phyloP scores from a whole-genome alignment of 495 filamentous ascomycete genomes.

The Penicillium goetzii region DNA sequence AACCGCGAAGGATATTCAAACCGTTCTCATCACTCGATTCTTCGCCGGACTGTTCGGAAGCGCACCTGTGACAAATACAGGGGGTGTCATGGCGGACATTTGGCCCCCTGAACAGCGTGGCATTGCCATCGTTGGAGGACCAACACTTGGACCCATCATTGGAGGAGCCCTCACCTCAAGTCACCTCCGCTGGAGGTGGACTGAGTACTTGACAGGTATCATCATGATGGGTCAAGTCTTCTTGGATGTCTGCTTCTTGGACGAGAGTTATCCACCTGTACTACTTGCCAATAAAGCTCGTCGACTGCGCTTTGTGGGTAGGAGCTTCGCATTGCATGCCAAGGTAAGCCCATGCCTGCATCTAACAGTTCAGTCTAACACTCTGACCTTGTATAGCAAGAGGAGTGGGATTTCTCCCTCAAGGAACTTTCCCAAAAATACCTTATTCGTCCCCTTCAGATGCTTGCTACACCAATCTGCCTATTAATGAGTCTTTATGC shows the following conservation, averaged over 20 bases:
- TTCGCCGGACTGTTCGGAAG: conserved; percentile 69
- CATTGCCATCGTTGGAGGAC: conserved; percentile 57
- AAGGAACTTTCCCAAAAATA: conserved; percentile 43
- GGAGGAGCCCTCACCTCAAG: conserved; percentile 44
- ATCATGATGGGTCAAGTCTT: conserved; percentile 34
- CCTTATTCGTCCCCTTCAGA: conserved; percentile 45
- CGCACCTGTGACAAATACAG: conserved; percentile 69
- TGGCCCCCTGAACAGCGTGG: conserved; percentile 59
- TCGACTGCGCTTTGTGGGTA: conserved; percentile 42
- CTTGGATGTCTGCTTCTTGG: conserved; percentile 31
- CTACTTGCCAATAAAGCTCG: conserved; percentile 44
- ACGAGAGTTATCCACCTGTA: conserved; percentile 45
- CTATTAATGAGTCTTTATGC: conserved; percentile 47
- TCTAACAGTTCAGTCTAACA: background rate
- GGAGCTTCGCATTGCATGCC: conserved; percentile 53
- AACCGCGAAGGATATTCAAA: conserved; percentile 68
- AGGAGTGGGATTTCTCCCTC: conserved; percentile 46
- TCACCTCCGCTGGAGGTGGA: conserved; percentile 52
- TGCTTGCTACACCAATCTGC: conserved; percentile 50
- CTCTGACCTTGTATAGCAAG: conserved; percentile 28
- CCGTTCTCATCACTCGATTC: conserved; percentile 69
- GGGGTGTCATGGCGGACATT: conserved; percentile 69
- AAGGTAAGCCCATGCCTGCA: conserved; percentile 18
- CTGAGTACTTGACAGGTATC: conserved; percentile 45
- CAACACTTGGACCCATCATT: conserved; percentile 47